These are phyloP conservation scores for Pichia terricola DNA, from an alignment of 1,139 yeast species.

Conservation along the genomic window DNA sequence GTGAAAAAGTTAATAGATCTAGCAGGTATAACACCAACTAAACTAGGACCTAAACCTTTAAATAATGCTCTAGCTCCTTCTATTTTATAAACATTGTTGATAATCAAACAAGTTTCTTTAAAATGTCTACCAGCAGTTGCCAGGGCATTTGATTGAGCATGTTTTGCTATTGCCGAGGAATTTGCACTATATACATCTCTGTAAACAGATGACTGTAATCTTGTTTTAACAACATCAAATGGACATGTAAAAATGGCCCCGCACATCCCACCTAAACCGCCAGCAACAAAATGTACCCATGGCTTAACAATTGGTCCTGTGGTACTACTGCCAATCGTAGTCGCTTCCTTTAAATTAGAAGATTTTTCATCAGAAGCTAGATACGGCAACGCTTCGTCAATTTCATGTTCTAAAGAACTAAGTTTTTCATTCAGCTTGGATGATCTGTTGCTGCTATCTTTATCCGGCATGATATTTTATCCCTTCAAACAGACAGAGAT, in stretches of 20 bases:
- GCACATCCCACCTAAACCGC: slow-evolving; percentile 96
- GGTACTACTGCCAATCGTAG: slow-evolving; percentile 2
- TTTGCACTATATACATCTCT: slow-evolving; percentile 20
- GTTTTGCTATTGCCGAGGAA: background rate
- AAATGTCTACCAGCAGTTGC: slow-evolving; percentile 40
- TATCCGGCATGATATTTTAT: too few species aligned
- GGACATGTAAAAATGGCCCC: slow-evolving; percentile 95
- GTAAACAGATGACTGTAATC: slow-evolving; percentile 78
- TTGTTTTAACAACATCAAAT: slow-evolving; percentile 89
- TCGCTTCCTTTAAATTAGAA: slow-evolving; percentile 30
- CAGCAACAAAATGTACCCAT: slow-evolving; percentile 99
- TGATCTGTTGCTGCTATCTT: too few species aligned
- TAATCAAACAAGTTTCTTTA: slow-evolving; percentile 68
- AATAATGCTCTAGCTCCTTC: slow-evolving; percentile 87
- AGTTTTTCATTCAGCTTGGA: slow-evolving; percentile 19
- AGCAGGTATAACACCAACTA: slow-evolving; percentile 98
- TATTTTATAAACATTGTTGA: slow-evolving; percentile 52
- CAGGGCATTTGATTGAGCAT: slow-evolving; percentile 5
- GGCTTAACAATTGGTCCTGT: slow-evolving; percentile 40
- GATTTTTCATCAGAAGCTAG: slow-evolving; percentile 67
- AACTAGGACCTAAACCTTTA: slow-evolving; percentile 91
- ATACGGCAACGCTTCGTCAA: slow-evolving; percentile 38
- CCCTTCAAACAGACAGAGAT: background rate
- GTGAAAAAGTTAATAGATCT: slow-evolving; percentile 94
- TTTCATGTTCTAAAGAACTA: slow-evolving; percentile 44